A percentile compares a stretch with the other conserved stretches of the same genome.
These are phyloP conservation scores for Phytophthora sp. DNA, from an alignment of 352 stramenopile species.

Conservation along the genomic window DNA sequence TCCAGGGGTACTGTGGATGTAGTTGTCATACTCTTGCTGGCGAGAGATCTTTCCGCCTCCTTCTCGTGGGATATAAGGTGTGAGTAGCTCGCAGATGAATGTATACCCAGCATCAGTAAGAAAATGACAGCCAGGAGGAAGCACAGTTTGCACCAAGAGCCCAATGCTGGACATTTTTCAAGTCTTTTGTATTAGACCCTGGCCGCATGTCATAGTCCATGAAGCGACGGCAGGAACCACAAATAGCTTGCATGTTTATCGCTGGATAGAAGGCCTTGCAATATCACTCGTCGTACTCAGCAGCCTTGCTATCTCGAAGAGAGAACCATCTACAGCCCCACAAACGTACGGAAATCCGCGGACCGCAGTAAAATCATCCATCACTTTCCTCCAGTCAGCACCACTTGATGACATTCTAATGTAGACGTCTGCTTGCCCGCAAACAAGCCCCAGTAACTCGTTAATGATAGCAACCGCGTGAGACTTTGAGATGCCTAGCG, in stretches of 20 bases:
- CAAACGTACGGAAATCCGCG: too few species aligned
- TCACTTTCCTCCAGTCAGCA: too few species aligned
- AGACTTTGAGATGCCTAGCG: too few species aligned
- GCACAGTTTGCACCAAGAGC: neutral
- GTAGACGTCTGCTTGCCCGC: too few species aligned
- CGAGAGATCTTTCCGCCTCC: too few species aligned
- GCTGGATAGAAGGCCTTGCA: neutral
- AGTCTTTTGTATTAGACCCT: neutral
- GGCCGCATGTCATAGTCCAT: neutral
- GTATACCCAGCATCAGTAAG: neutral
- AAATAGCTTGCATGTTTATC: neutral
- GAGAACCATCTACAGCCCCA: neutral
- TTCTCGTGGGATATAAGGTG: too few species aligned
- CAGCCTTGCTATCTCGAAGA: neutral
- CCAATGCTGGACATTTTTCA: too few species aligned
- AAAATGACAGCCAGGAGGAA: slow-evolving; percentile 1
- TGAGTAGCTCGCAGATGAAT: neutral
- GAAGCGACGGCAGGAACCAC: neutral
- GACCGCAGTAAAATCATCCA: too few species aligned
- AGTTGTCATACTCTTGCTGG: too few species aligned
- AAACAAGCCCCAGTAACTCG: too few species aligned
- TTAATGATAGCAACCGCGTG: too few species aligned
- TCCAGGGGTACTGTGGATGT: neutral
- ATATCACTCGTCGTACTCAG: neutral
- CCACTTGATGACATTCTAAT: too few species aligned